Evolutionary conservation across 192 early-diverging fungal species (phyloP).

Genomic region (Irineochytrium annulatum): DNA sequence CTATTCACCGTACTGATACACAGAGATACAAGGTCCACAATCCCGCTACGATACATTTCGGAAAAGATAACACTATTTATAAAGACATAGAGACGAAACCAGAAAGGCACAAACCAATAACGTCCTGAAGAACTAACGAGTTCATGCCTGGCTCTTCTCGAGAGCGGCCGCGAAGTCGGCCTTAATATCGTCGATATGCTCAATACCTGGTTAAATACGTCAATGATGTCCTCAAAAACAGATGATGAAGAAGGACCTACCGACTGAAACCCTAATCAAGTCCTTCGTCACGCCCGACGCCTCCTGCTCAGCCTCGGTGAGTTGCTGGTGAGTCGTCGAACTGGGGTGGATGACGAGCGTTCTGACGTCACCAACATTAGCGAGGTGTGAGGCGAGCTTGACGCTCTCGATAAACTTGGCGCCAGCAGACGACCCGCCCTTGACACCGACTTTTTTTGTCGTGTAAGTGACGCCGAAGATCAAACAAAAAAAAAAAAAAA

Average conservation of each 20-base stretch:
- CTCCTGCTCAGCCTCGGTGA: conserved; percentile 76
- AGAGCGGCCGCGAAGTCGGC: conserved; percentile 48
- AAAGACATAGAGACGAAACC: no score
- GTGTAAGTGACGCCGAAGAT: not conserved
- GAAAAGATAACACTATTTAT: no score
- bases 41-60: no score
- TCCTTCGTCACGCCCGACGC: conserved; percentile 74
- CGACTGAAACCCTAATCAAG: conserved; percentile 79
- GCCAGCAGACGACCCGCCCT: conserved; percentile 51
- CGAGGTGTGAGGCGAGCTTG: conserved; percentile 82
- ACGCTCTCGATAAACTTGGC: conserved; percentile 70
- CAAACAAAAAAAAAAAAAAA: conserved; percentile 10
- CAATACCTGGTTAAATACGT: no score
- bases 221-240: conserved; percentile 55
- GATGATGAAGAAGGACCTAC: conserved; percentile 76
- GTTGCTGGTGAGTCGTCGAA: conserved; percentile 84
- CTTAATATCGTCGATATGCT: no score
- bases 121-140: no score
- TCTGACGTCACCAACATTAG: conserved; percentile 92
- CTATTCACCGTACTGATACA: no score
- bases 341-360: conserved; percentile 85
- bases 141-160: conserved; percentile 18
- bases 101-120: no score
- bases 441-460: conserved; percentile 39
- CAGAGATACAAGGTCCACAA: no score